Evolutionary conservation across 2,329 filamentous ascomycete species (phyloP).

Genomic region (Aspergillus aculeatus): DNA sequence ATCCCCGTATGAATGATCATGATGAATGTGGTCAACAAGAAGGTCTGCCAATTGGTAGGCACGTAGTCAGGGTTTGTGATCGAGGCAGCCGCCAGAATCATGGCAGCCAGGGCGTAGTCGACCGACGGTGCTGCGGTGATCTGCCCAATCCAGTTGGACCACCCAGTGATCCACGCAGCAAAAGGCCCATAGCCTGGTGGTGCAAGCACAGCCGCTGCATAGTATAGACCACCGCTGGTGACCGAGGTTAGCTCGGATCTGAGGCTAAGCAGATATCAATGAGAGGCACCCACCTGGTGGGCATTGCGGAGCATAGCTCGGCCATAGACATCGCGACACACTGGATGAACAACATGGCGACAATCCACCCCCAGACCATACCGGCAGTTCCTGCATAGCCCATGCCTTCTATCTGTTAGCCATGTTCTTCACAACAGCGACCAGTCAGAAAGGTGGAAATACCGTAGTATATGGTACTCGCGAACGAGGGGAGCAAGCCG

Average conservation of each 20-base stretch:
- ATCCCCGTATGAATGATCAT: conserved; percentile 68
- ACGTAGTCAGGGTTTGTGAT: conserved; percentile 65
- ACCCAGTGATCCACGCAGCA: conserved; percentile 67
- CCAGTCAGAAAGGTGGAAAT: conserved; percentile 35
- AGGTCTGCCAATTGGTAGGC: conserved; percentile 65
- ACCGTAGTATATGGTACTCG: conserved; percentile 69
- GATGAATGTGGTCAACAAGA: conserved; percentile 64
- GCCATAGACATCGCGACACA: conserved; percentile 68
- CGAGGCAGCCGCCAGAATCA: conserved; percentile 70
- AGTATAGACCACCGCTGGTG: conserved; percentile 66
- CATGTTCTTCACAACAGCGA: neutral
- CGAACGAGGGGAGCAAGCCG: conserved; percentile 69
- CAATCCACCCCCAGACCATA: conserved; percentile 75
- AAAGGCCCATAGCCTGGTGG: conserved; percentile 65
- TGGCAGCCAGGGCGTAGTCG: conserved; percentile 65
- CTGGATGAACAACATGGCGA: conserved; percentile 71
- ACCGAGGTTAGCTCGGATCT: neutral
- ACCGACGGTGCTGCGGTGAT: conserved; percentile 66
- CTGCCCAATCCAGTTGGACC: conserved; percentile 69
- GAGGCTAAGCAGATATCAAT: neutral
- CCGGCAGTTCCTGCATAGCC: conserved; percentile 59
- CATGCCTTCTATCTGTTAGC: conserved; percentile 35
- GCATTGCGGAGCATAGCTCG: conserved; percentile 71
- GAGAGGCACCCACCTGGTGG: conserved; percentile 52
- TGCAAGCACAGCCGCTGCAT: conserved; percentile 69